Conservation (phyloP, 495 filamentous ascomycete species). For the Eremomyces bilateralis region DNA sequence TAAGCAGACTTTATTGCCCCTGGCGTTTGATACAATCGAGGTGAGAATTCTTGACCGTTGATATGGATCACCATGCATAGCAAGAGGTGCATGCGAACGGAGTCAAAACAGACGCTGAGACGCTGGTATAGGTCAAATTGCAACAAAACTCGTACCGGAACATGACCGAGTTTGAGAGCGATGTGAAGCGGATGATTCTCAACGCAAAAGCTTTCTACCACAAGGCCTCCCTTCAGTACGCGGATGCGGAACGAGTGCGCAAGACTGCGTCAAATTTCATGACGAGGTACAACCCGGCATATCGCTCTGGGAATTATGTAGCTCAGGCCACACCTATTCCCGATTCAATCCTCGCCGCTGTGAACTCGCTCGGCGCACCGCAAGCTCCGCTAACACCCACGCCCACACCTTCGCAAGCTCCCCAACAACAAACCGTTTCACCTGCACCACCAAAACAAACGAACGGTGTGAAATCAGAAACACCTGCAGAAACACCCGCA, state of each 20-base stretch:
- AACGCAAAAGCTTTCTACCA: slow-evolving; percentile 58
- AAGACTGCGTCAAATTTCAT: slow-evolving; percentile 57
- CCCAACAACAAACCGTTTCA: no score
- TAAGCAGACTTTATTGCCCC: slow-evolving; percentile 43
- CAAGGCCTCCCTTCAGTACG: slow-evolving; percentile 38
- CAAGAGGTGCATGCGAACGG: no score
- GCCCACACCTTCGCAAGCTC: no score
- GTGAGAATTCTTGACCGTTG: no score
- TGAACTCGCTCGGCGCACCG: no score
- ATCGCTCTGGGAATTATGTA: slow-evolving; percentile 35
- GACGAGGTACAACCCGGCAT: slow-evolving; percentile 53
- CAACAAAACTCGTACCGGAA: slow-evolving; percentile 36
- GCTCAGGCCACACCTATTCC: slow-evolving; percentile 42
- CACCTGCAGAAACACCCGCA: no score
- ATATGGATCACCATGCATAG: no score
- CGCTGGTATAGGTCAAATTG: slow-evolving; percentile 29
- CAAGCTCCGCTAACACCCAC: no score
- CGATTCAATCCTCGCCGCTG: no score
- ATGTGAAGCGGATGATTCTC: slow-evolving; percentile 53
- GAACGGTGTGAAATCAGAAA: no score
- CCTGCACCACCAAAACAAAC: no score
- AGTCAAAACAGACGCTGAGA: no score
- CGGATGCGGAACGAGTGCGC: slow-evolving; percentile 53
- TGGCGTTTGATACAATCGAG: slow-evolving; percentile 55
- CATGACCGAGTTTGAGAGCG: slow-evolving; percentile 43